Evolutionary conservation across 2,329 filamentous ascomycete genomes (phyloP), one percentile per base, ranked within the genome.

Genomic region (Penicillium sp.): DNA sequence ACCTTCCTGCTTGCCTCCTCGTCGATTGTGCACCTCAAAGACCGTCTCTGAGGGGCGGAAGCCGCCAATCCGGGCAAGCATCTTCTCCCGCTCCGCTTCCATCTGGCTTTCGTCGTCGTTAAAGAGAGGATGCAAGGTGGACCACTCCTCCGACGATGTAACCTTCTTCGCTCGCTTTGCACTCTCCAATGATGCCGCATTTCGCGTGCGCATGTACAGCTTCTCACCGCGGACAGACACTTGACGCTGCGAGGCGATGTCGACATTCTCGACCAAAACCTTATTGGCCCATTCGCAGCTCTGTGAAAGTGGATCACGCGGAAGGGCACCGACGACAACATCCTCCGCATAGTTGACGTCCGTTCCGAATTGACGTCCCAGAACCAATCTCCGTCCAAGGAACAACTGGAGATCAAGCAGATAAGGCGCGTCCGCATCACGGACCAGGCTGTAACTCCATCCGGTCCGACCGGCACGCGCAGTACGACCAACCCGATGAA

Each of bases 401-500:
- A 98, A 98, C 0, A 98, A 78, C 66, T 98, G 94, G 46, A 98
- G 75, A 68, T 98, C 93, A 4, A 98, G 75, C 4, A 98, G 76
- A 65, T 98, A 98, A 0, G 93, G 90, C 5, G 88, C 83, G 69
- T 98, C 93, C 1, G 86, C 81, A 56, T 94, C 88, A 49, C 88
- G 81, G 26, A 97, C 84, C 24, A 98, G 77, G 73, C 88, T 96
- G 72, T 95, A 98, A 71, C 86, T 87, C 93, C 93, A 97, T 53
- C 93, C 93, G 56, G 85, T 83, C 60, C 89, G 85, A 11, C 91
- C 93, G 39, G 94, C 94, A 79, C 93, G 83, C 36, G 93, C 94
- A 26, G 94, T 98, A 72, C 93, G 85, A 61, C 93, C 93, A 40
- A 98, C 93, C 65, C 93, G 85, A 70, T 98, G 93, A 27, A 98